Evolutionary conservation across 1,284 basidiomycete genomes (phyloP).

Genomic region (Mixia osmundae): DNA sequence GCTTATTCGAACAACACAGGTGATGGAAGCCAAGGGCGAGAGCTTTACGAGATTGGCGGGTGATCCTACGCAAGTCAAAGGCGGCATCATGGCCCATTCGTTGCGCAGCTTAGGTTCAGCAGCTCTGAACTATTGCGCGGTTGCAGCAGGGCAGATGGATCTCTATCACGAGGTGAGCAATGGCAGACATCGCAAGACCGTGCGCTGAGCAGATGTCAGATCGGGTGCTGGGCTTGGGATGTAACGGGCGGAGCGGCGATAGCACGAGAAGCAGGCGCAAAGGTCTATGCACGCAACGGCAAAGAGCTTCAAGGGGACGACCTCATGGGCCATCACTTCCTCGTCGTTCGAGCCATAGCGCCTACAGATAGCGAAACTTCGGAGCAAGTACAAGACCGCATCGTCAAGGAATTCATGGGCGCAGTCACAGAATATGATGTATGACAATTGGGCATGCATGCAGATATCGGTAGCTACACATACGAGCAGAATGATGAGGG

Average conservation of each 20-base stretch:
- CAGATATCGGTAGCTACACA: too few species aligned
- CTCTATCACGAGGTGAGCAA: slow-evolving; percentile 3
- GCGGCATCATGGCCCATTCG: slow-evolving; percentile 70
- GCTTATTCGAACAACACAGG: neutral
- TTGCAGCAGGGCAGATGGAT: slow-evolving; percentile 40
- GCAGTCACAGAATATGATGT: slow-evolving; percentile 46
- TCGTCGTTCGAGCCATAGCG: slow-evolving; percentile 17
- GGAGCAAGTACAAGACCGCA: slow-evolving; percentile 45
- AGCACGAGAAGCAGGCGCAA: slow-evolving; percentile 64
- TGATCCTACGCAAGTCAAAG: slow-evolving; percentile 36
- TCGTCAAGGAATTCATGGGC: slow-evolving; percentile 62
- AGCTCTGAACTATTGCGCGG: slow-evolving; percentile 56
- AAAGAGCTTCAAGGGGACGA: slow-evolving; percentile 14
- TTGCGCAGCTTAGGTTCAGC: slow-evolving; percentile 53
- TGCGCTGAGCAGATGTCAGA: neutral
- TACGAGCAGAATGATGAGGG: too few species aligned
- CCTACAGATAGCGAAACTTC: slow-evolving; percentile 35
- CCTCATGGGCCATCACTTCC: slow-evolving; percentile 16
- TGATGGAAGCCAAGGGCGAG: slow-evolving; percentile 39
- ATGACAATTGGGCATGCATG: too few species aligned
- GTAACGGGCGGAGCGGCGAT: slow-evolving; percentile 62
- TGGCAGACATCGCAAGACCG: neutral
- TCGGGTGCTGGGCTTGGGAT: slow-evolving; percentile 19
- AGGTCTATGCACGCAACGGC: slow-evolving; percentile 19
- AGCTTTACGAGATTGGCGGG: slow-evolving; percentile 57